Evolutionary conservation across 495 filamentous ascomycete species (phyloP).

Genomic region (Parachaetomium inaequale): DNA sequence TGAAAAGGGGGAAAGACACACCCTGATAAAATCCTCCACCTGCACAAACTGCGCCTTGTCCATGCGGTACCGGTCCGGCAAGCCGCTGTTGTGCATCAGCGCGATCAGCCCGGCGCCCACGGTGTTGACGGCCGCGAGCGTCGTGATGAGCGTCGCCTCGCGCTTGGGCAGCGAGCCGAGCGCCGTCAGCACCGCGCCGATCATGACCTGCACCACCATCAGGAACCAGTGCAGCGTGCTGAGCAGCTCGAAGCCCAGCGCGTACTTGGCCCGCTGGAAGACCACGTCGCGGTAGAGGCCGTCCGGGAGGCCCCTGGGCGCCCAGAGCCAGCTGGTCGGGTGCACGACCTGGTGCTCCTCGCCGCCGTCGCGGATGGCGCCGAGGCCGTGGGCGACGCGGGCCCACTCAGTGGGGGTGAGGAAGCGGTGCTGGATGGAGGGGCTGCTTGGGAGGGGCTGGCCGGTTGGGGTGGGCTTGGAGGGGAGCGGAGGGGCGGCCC

Average conservation of each 20-base stretch:
- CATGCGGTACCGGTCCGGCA: constrained; percentile 47
- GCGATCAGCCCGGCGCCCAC: constrained; percentile 47
- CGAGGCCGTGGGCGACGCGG: constrained; percentile 43
- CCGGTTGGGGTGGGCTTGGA: constrained; percentile 5
- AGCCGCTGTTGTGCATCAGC: constrained; percentile 49
- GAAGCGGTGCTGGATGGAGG: constrained; percentile 32
- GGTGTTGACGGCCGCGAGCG: constrained; percentile 49
- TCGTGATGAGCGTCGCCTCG: constrained; percentile 38
- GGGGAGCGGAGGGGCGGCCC: neutral
- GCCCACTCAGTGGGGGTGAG: constrained; percentile 43
- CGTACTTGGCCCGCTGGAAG: constrained; percentile 40
- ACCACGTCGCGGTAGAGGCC: constrained; percentile 46
- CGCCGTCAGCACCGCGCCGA: constrained; percentile 45
- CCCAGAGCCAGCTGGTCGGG: constrained; percentile 42
- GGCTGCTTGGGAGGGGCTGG: constrained; percentile 3
- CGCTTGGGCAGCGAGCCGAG: constrained; percentile 35
- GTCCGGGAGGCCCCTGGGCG: constrained; percentile 42
- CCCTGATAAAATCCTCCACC: constrained; percentile 46
- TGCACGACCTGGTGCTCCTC: constrained; percentile 43
- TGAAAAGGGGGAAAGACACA: neutral
- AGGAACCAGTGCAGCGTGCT: constrained; percentile 38
- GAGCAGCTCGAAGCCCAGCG: constrained; percentile 33
- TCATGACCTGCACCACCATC: constrained; percentile 43
- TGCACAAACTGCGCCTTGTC: constrained; percentile 45
- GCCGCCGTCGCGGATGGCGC: constrained; percentile 42